These are phyloP conservation scores for Quercus tomentella DNA, from an alignment of 331 rosid species.

Conservation along the genomic window DNA sequence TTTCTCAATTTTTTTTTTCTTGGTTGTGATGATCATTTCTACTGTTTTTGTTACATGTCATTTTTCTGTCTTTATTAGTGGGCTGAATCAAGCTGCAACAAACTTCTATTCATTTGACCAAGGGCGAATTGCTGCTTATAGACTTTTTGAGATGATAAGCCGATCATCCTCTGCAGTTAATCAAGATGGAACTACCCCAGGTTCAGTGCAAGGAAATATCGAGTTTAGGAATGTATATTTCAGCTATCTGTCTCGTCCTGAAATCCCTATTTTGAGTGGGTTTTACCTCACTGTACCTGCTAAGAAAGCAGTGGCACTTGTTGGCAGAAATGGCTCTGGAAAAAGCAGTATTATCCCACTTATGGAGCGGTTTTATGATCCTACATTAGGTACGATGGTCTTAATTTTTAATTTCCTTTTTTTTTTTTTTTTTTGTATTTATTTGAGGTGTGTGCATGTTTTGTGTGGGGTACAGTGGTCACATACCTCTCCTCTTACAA, in stretches of 20 bases:
- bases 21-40: constrained; percentile 5
- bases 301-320: constrained; percentile 98
- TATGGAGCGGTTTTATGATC: constrained; percentile 99
- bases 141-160: constrained; percentile 99
- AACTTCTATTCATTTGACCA: constrained; percentile 99
- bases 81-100: constrained; percentile 98
- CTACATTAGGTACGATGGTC: constrained; percentile 74
- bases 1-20: background rate
- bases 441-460: background rate
- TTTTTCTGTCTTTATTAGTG: constrained; percentile 43
- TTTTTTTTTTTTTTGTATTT: background rate
- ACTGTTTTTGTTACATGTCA: constrained; percentile 23
- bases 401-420: background rate
- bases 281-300: constrained; percentile 99
- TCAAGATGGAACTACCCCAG: constrained; percentile 74
- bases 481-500: background rate
- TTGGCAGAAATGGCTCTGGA: constrained; percentile 99
- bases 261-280: constrained; percentile 98
- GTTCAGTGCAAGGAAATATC: constrained; percentile 82
- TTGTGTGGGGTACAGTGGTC: background rate
- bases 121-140: constrained; percentile 98
- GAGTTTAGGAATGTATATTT: constrained; percentile 98
- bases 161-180: constrained; percentile 85
- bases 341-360: constrained; percentile 99
- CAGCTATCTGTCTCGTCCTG: constrained; percentile 99